Conservation (phyloP, 306 rosid genomes). For the Sphenostylis stenocarpa region DNA sequence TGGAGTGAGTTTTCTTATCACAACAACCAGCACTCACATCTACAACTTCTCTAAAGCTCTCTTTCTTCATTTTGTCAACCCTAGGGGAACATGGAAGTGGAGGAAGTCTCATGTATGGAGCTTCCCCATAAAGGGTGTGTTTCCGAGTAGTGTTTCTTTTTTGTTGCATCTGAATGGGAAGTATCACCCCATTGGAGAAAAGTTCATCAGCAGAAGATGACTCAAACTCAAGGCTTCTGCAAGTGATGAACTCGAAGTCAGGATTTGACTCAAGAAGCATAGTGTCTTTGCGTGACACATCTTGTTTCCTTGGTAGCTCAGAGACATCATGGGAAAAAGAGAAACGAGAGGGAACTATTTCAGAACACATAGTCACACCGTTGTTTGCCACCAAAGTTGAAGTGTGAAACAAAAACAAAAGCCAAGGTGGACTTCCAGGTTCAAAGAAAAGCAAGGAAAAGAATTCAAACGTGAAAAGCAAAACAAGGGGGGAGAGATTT, state of each 20-base stretch:
- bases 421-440: background rate
- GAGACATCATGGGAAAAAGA: constrained; percentile 65
- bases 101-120: constrained; percentile 32
- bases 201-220: constrained; percentile 80
- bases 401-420: background rate
- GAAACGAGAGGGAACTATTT: constrained; percentile 55
- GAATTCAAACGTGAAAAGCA: background rate
- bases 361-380: constrained; percentile 54
- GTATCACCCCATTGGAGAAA: constrained; percentile 75
- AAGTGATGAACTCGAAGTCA: constrained; percentile 72
- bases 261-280: constrained; percentile 48
- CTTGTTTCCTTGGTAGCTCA: constrained; percentile 25
- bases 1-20: constrained; percentile 47
- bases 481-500: constrained; percentile 10
- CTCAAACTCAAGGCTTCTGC: constrained; percentile 39
- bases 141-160: constrained; percentile 27
- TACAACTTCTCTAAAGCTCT: constrained; percentile 25
- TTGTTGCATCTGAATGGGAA: constrained; percentile 51
- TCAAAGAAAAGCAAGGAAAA: background rate
- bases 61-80: constrained; percentile 38
- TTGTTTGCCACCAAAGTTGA: background rate
- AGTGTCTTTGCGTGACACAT: constrained; percentile 43
- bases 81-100: constrained; percentile 50
- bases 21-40: constrained; percentile 1
- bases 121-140: constrained; percentile 7